Percentiles rank a stretch among this genome's conserved stretches.
phyloP scores from a whole-genome alignment of 2,329 filamentous ascomycete species.

The Neonectria punicea region DNA sequence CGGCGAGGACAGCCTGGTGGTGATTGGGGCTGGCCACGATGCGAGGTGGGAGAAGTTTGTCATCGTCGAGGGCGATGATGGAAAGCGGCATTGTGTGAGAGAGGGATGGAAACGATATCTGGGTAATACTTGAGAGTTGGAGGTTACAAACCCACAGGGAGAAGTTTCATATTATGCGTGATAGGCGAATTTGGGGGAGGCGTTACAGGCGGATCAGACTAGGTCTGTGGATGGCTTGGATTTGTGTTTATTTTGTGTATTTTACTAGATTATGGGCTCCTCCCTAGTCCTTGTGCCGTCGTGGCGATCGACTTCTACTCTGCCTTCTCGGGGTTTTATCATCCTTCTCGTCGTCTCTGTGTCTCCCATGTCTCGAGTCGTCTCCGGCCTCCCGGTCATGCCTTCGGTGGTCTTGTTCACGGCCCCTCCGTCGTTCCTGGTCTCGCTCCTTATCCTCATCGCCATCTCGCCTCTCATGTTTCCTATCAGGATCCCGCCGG shows the following conservation, averaged over 20 bases:
- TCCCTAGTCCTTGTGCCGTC: slow-evolving; percentile 42
- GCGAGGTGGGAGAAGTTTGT: slow-evolving; percentile 90
- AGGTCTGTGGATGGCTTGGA: slow-evolving; percentile 23
- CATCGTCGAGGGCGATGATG: slow-evolving; percentile 74
- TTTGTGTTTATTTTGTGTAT: slow-evolving; percentile 26
- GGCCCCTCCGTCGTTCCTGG: slow-evolving; percentile 38
- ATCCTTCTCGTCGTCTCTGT: slow-evolving; percentile 42
- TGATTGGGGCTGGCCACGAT: slow-evolving; percentile 82
- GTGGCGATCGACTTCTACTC: slow-evolving; percentile 58
- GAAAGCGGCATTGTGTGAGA: slow-evolving; percentile 72
- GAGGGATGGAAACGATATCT: slow-evolving; percentile 88
- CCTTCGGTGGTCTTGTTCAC: slow-evolving; percentile 41
- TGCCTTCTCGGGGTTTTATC: slow-evolving; percentile 42
- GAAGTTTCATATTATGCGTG: slow-evolving; percentile 21
- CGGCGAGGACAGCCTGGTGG: slow-evolving; percentile 76
- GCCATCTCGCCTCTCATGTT: slow-evolving; percentile 33
- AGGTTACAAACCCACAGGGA: slow-evolving; percentile 11
- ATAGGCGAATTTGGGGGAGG: slow-evolving; percentile 35
- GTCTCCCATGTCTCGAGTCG: slow-evolving; percentile 41
- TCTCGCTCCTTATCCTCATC: slow-evolving; percentile 39
- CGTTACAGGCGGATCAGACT: slow-evolving; percentile 36
- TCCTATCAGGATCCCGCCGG: slow-evolving; percentile 38
- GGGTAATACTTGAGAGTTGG: slow-evolving; percentile 48
- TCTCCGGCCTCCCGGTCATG: slow-evolving; percentile 44
- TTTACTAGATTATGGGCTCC: slow-evolving; percentile 36